These are phyloP conservation scores for Ceratocystiopsis sp. DNA, from an alignment of 2,329 filamentous ascomycete genomes.

Conservation along the genomic window DNA sequence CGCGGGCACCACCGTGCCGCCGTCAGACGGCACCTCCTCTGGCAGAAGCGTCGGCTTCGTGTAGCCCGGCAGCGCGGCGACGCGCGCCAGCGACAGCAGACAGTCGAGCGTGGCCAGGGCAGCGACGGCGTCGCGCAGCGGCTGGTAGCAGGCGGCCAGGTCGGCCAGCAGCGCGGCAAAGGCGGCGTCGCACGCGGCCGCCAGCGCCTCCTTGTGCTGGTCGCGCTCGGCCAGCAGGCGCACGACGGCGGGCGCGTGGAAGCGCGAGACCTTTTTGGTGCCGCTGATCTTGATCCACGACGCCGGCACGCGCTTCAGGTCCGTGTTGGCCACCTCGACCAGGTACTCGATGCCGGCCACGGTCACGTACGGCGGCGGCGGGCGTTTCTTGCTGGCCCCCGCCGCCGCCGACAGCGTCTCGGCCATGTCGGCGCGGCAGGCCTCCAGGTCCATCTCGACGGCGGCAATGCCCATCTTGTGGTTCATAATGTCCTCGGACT, in stretches of 20 bases:
- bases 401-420: constrained; percentile 32
- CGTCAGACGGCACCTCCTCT: constrained; percentile 16
- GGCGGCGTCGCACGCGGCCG: constrained; percentile 75
- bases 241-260: constrained; percentile 85
- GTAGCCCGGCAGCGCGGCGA: constrained; percentile 79
- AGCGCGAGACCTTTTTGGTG: constrained; percentile 81
- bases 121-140: constrained; percentile 74
- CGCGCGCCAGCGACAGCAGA: constrained; percentile 66
- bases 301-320: constrained; percentile 75
- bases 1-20: not conserved
- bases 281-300: constrained; percentile 92
- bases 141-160: constrained; percentile 72
- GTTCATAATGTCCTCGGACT: constrained; percentile 76
- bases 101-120: constrained; percentile 79
- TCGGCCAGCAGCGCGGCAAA: constrained; percentile 55
- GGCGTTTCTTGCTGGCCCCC: constrained; percentile 36
- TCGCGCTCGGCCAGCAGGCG: constrained; percentile 73
- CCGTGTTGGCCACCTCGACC: constrained; percentile 71
- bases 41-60: constrained; percentile 54
- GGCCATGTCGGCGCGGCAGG: constrained; percentile 56
- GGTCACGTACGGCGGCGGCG: constrained; percentile 56
- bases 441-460: constrained; percentile 75
- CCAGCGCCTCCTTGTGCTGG: constrained; percentile 84
- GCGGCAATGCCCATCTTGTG: constrained; percentile 83
- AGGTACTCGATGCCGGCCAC: constrained; percentile 87